A percentile compares a stretch with the other conserved stretches of the same genome.
Conservation (phyloP, 2,329 filamentous ascomycete genomes). For the Aspergillus thermomutatus region DNA sequence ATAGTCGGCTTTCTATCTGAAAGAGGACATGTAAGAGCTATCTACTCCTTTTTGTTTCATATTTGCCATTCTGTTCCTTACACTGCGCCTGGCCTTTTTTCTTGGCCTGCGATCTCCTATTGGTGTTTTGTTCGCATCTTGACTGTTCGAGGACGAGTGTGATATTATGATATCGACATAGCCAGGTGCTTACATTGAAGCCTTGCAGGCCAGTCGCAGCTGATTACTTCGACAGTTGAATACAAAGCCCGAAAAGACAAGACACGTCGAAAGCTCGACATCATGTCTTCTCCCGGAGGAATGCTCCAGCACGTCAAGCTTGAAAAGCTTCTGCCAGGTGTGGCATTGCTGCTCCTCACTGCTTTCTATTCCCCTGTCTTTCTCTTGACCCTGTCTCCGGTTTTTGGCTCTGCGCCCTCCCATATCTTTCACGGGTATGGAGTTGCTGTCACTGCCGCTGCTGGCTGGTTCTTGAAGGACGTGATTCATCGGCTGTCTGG, state of each 20-base stretch:
- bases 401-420: conserved; percentile 81
- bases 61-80: not conserved
- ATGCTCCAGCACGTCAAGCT: conserved; percentile 24
- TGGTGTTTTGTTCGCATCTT: not conserved
- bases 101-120: not conserved
- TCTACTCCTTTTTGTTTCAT: conserved; percentile 12
- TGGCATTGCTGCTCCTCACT: conserved; percentile 36
- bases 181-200: not conserved
- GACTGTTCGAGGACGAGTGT: not conserved
- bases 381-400: conserved; percentile 74
- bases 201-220: conserved; percentile 4
- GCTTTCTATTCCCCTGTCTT: conserved; percentile 42
- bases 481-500: conserved; percentile 47
- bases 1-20: conserved; percentile 11
- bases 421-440: conserved; percentile 67
- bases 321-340: conserved; percentile 24
- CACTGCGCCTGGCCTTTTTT: not conserved
- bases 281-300: conserved; percentile 25
- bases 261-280: conserved; percentile 12
- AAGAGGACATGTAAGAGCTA: conserved; percentile 14
- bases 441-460: conserved; percentile 63
- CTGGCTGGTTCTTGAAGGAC: conserved; percentile 69
- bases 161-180: not conserved
- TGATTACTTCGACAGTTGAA: not conserved
- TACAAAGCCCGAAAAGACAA: not conserved